Evolutionary conservation across 805 yeast genomes (phyloP).

Genomic region (Teunomyces stri): DNA sequence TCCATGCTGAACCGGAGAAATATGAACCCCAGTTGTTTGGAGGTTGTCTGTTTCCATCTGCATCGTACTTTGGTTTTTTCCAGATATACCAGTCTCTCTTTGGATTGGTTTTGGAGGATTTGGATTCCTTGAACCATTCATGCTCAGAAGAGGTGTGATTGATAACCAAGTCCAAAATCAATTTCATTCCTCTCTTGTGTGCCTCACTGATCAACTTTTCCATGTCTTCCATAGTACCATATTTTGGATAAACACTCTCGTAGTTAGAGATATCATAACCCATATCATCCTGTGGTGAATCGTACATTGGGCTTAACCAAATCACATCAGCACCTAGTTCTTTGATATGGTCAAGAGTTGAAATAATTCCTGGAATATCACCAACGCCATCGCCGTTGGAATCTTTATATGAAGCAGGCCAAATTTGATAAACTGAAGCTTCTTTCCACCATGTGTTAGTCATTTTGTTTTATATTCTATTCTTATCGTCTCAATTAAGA

Average conservation of each 20-base stretch:
- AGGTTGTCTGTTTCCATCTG: slow-evolving; percentile 48
- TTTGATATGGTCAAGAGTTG: slow-evolving; percentile 50
- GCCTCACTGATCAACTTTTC: slow-evolving; percentile 45
- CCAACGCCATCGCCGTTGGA: slow-evolving; percentile 60
- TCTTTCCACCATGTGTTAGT: slow-evolving; percentile 52
- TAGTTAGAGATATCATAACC: slow-evolving; percentile 60
- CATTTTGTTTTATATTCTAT: not conserved
- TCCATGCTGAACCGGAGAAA: slow-evolving; percentile 58
- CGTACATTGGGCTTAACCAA: slow-evolving; percentile 59
- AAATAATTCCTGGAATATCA: slow-evolving; percentile 54
- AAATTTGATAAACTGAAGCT: slow-evolving; percentile 54
- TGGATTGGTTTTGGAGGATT: slow-evolving; percentile 48
- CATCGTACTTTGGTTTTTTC: slow-evolving; percentile 48
- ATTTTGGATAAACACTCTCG: slow-evolving; percentile 48
- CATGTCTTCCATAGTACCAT: slow-evolving; percentile 55
- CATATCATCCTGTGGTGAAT: slow-evolving; percentile 60
- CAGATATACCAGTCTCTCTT: slow-evolving; percentile 64
- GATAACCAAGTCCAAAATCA: slow-evolving; percentile 55
- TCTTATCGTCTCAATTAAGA: too few relatives aligned
- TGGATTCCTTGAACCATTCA: slow-evolving; percentile 56
- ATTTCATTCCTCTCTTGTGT: slow-evolving; percentile 48
- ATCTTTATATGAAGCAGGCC: slow-evolving; percentile 61
- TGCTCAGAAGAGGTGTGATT: slow-evolving; percentile 58
- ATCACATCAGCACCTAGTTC: slow-evolving; percentile 50
- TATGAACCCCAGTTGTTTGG: slow-evolving; percentile 57